A percentile compares a stretch with the other conserved stretches of the same genome.
Evolutionary conservation across 441 rosid genomes (phyloP).

Genomic region (Raphanus hybrid): DNA sequence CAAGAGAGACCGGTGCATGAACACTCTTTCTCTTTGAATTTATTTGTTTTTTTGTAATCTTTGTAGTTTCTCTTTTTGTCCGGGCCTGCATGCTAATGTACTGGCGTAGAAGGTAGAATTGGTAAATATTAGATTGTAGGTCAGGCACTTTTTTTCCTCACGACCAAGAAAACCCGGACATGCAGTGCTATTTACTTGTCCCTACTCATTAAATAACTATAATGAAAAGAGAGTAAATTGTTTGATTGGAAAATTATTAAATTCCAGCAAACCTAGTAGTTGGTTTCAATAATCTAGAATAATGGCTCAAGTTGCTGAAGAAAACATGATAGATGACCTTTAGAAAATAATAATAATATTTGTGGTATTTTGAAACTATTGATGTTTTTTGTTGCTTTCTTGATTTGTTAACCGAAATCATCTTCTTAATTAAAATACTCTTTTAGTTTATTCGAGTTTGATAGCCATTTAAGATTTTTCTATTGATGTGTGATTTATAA

Average conservation of each 20-base stretch:
- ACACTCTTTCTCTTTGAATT: slow-evolving; percentile 12
- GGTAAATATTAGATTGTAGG: not conserved
- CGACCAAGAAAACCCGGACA: not conserved
- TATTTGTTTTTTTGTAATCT: slow-evolving; percentile 18
- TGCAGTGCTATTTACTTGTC: not conserved
- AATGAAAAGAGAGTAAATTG: not conserved
- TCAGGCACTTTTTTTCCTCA: not conserved
- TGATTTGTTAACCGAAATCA: not conserved
- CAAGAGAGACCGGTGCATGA: slow-evolving; percentile 2
- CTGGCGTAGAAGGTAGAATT: not conserved
- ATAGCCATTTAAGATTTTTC: not conserved
- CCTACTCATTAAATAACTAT: not conserved
- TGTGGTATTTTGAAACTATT: no score
- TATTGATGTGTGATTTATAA: not conserved
- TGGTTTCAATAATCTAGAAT: no score
- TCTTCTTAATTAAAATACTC: no score
- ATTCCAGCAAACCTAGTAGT: not conserved
- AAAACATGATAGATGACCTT: no score
- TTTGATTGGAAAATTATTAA: not conserved
- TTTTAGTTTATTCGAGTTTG: not conserved
- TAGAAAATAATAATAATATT: no score
- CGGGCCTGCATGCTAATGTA: not conserved
- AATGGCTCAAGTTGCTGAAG: no score
- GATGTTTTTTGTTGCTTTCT: not conserved
- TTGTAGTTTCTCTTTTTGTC: slow-evolving; percentile 22